A percentile compares a stretch with the other conserved stretches of the same genome.
Evolutionary conservation across 2,329 filamentous ascomycete genomes (phyloP).

Genomic region (Botryotinia convoluta): DNA sequence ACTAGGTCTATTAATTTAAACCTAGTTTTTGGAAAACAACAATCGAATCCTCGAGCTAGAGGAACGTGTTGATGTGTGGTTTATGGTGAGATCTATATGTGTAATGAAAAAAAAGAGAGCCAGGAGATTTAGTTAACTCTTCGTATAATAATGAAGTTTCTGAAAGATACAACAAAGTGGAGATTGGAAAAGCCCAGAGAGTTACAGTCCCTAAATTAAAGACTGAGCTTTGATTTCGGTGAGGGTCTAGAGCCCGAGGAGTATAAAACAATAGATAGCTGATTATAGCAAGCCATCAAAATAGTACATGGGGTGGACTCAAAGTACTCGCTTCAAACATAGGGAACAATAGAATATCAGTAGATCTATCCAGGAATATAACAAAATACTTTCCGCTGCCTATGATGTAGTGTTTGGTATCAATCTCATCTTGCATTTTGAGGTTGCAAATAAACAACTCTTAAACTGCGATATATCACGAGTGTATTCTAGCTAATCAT

Average conservation of each 20-base stretch:
- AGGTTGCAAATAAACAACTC: not conserved
- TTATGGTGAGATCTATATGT: too few relatives aligned
- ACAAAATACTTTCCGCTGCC: not conserved
- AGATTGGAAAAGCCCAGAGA: not conserved
- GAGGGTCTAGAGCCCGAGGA: not conserved
- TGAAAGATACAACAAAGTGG: fast-evolving
- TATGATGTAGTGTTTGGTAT: not conserved
- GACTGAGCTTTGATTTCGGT: not conserved
- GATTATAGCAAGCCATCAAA: not conserved
- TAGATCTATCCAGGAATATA: not conserved
- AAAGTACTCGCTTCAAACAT: not conserved
- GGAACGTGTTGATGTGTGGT: too few relatives aligned
- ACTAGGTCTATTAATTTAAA: not conserved
- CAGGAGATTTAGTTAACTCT: too few relatives aligned
- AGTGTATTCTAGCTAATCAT: not conserved
- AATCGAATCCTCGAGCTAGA: not conserved
- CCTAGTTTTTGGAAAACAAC: fast-evolving
- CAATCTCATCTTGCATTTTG: not conserved
- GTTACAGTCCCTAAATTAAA: not conserved
- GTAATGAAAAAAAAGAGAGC: too few relatives aligned
- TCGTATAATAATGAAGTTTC: too few relatives aligned
- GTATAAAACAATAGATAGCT: not conserved
- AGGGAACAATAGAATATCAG: not conserved
- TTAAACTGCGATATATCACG: not conserved
- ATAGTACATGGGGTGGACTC: not conserved